Conservation (phyloP, 495 filamentous ascomycete genomes). For the Podospora anserina region DNA sequence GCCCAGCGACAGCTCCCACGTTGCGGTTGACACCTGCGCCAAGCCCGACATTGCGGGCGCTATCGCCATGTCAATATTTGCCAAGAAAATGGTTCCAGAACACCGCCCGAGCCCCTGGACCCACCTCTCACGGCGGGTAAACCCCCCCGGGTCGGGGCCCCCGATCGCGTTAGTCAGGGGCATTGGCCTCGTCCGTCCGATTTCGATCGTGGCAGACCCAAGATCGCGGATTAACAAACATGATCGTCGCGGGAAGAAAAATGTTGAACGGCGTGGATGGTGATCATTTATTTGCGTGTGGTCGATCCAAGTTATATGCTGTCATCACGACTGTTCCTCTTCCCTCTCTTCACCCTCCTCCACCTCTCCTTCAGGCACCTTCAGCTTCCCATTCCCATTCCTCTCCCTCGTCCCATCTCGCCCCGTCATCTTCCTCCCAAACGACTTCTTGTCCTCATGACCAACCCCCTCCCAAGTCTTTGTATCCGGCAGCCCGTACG, state of each 20-base stretch:
- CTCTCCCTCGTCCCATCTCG: not conserved
- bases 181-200: not conserved
- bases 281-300: too few species aligned
- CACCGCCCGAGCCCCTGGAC: not conserved
- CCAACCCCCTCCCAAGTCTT: conserved; percentile 37
- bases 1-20: not conserved
- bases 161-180: not conserved
- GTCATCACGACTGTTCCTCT: conserved; percentile 16
- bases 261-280: not conserved
- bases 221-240: not conserved
- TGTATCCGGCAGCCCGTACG: conserved; percentile 33
- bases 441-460: conserved; percentile 30
- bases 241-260: not conserved
- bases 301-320: too few species aligned
- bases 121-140: not conserved
- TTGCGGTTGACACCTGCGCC: not conserved
- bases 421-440: conserved; percentile 23
- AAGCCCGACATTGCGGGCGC: not conserved
- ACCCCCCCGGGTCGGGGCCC: not conserved
- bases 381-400: conserved; percentile 9
- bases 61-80: conserved; percentile 7
- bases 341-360: not conserved
- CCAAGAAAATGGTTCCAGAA: conserved; percentile 4
- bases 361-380: not conserved
- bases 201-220: not conserved